phyloP scores from a whole-genome alignment of 768 basidiomycete species.

The Pulveroboletus frians region DNA sequence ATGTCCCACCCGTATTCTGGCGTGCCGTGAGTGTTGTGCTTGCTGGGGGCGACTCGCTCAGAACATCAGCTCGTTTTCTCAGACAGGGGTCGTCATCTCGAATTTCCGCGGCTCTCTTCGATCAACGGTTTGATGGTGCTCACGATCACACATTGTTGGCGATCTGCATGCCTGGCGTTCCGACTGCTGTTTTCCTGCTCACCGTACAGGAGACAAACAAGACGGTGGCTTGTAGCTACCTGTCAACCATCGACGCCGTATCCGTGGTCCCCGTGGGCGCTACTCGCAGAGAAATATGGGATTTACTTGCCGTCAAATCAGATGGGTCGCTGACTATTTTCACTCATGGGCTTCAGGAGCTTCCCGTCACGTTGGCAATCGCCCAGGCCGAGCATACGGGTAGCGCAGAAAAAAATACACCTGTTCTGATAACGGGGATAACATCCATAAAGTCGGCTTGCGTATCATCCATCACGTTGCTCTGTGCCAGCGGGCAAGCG shows the following conservation, averaged over 20 bases:
- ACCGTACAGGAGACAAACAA: slow-evolving; percentile 36
- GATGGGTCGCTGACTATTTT: slow-evolving; percentile 50
- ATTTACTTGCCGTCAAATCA: slow-evolving; percentile 63
- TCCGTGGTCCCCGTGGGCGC: slow-evolving; percentile 56
- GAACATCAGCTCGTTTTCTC: slow-evolving; percentile 2
- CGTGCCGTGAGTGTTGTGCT: slow-evolving; percentile 43
- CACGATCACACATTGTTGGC: slow-evolving; percentile 49
- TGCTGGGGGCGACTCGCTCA: not conserved
- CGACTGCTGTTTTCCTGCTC: slow-evolving; percentile 47
- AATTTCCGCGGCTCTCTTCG: slow-evolving; percentile 59
- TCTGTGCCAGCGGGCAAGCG: slow-evolving; percentile 47
- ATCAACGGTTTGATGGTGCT: slow-evolving; percentile 57
- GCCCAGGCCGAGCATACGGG: slow-evolving; percentile 9
- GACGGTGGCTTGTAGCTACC: slow-evolving; percentile 36
- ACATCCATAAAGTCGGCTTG: slow-evolving; percentile 44
- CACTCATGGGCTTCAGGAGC: slow-evolving; percentile 53
- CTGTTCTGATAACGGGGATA: slow-evolving; percentile 30
- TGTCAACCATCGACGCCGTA: slow-evolving; percentile 40
- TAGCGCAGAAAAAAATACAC: not conserved
- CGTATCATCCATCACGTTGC: slow-evolving; percentile 47
- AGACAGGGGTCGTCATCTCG: slow-evolving; percentile 15
- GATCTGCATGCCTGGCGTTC: slow-evolving; percentile 46
- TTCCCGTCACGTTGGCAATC: slow-evolving; percentile 34
- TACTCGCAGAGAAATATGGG: slow-evolving; percentile 59
- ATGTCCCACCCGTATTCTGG: slow-evolving; percentile 43